Evolutionary conservation across 1,284 basidiomycete genomes (phyloP), one percentile per base, ranked within the genome.

Genomic region (Rhodofomes roseus): DNA sequence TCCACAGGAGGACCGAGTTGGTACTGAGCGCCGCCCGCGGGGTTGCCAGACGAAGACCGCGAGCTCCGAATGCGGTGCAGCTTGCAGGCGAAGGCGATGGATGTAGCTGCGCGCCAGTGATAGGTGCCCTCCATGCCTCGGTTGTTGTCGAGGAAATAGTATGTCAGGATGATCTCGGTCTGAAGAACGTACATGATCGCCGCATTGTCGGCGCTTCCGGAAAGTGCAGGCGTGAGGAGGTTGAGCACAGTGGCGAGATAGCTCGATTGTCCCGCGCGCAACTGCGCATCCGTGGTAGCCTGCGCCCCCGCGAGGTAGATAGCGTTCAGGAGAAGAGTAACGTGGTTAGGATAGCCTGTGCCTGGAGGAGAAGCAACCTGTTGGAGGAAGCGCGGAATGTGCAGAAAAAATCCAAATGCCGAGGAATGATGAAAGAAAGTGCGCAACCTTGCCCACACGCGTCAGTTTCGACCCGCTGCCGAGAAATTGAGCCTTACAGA

Each of bases 101-200:
- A 79, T 4, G 75, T 69, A 1, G 79, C 79, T 2, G 76, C 74
- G 25, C 75, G 76, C 12, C 73, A 71, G 63, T 81, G 79, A 60
- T 77, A 77, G 23, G 70, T 70, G 1, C 77, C 79, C 62, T 81
- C 78, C 1, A 81, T 67, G 22, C 73, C 65, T 7, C 76, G 71
- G 22, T 73, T 74, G 34, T 72, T 68, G 56, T 73, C 73, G 56
- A 78, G 73, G 66, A 79, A 79, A 65, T 80, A 81, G 55, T 74
- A 72, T 0, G 79, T 73, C 22, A 83, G 70, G 8, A 83, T 71
- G 3, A 80, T 70, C 56, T 81, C 78, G 0, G 79, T 78, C 62
- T 81, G 79, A 39, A 81, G 74, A 14, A 71, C 71, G 54, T 81
- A 76, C 16, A 80, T 63, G 5, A 77, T 71, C 44, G 69, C 69